Conservation (phyloP, 176 grass and related monocot species). For the Bonia amplexicaulis region DNA sequence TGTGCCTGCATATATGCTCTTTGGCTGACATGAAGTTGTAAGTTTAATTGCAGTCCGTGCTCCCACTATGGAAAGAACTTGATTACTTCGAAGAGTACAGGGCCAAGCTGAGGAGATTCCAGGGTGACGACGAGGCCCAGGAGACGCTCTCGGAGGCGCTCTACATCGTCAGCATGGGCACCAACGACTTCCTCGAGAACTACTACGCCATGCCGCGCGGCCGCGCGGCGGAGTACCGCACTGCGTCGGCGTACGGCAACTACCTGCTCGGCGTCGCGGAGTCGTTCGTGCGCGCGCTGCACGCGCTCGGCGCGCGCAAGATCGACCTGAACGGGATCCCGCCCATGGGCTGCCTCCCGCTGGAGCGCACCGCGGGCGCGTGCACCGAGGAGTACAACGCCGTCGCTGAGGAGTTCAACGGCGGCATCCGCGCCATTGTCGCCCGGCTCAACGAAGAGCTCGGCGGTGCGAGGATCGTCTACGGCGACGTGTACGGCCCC, state of each 20-base stretch:
- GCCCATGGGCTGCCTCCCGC: constrained; percentile 74
- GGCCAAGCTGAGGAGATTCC: constrained; percentile 22
- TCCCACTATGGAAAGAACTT: constrained; percentile 44
- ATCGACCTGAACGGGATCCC: constrained; percentile 54
- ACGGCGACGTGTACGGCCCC: constrained; percentile 35
- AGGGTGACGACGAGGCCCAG: constrained; percentile 27
- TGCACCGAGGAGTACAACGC: constrained; percentile 63
- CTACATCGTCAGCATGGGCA: constrained; percentile 63
- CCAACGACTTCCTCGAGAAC: constrained; percentile 79
- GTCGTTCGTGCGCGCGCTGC: constrained; percentile 41
- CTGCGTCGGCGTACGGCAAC: constrained; percentile 34
- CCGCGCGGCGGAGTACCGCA: not conserved
- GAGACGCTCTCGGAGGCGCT: constrained; percentile 44
- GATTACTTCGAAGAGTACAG: constrained; percentile 69
- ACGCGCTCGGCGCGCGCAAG: constrained; percentile 58
- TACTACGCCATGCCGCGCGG: constrained; percentile 48
- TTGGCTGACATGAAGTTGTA: not conserved
- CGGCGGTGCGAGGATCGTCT: constrained; percentile 20
- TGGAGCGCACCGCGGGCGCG: constrained; percentile 47
- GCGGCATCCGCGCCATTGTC: constrained; percentile 26
- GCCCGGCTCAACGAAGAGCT: constrained; percentile 32
- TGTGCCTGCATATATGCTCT: not conserved
- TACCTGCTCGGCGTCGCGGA: constrained; percentile 28
- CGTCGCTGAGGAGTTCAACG: constrained; percentile 41
- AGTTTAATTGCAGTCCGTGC: constrained; percentile 34